phyloP scores from a whole-genome alignment of 192 early-diverging fungal species.

The Paraglomus occultum region DNA sequence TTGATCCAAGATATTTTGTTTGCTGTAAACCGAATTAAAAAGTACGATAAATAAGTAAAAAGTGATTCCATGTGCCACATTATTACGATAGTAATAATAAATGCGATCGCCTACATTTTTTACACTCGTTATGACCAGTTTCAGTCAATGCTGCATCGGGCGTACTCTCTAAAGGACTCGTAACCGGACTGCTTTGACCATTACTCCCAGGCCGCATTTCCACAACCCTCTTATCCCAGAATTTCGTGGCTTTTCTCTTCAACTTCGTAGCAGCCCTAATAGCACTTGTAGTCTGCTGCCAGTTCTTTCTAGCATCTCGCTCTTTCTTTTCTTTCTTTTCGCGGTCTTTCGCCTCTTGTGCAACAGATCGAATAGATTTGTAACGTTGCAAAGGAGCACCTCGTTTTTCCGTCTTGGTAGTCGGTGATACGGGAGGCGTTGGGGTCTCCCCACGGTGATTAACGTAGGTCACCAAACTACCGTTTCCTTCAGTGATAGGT shows the following conservation, averaged over 20 bases:
- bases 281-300: constrained; percentile 30
- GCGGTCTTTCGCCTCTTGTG: constrained; percentile 51
- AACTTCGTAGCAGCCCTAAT: constrained; percentile 38
- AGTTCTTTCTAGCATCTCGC: constrained; percentile 15
- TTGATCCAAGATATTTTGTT: constrained; percentile 61
- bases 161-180: too few relatives aligned
- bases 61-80: neutral
- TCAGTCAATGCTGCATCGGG: too few relatives aligned
- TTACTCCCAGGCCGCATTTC: constrained; percentile 49
- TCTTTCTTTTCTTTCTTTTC: constrained; percentile 11
- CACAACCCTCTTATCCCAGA: constrained; percentile 49
- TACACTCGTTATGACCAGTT: neutral
- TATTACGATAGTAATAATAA: neutral
- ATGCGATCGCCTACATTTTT: neutral
- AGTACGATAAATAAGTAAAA: constrained; percentile 34
- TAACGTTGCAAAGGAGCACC: constrained; percentile 31
- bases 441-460: constrained; percentile 1
- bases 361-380: constrained; percentile 53
- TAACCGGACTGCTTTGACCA: constrained; percentile 23
- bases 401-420: constrained; percentile 31
- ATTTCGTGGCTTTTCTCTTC: constrained; percentile 49
- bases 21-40: constrained; percentile 36
- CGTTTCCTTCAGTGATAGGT: constrained; percentile 56
- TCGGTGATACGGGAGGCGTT: constrained; percentile 31
- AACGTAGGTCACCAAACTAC: neutral